phyloP scores from a whole-genome alignment of 225 moss, liverwort and hornwort genomes.

The Bryoerythrophyllum caledonicum region DNA sequence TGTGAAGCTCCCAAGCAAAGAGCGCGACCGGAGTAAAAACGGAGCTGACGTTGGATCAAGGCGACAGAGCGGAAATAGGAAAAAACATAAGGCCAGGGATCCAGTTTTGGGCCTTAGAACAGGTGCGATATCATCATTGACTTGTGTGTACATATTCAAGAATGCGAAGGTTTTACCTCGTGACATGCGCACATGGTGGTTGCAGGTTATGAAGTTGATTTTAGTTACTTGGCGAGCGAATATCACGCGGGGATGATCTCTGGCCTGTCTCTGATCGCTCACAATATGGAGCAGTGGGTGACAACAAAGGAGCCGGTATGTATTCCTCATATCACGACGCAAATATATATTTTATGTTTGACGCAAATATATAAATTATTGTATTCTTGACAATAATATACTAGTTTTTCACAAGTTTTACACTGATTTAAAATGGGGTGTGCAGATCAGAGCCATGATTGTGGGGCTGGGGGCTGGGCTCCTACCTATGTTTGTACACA shows the following conservation, averaged over 20 bases:
- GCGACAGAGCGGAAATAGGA: constrained; percentile 64
- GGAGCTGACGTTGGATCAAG: constrained; percentile 34
- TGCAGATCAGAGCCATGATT: constrained; percentile 75
- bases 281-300: constrained; percentile 68
- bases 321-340: not conserved
- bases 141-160: not conserved
- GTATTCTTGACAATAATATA: no score
- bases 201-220: constrained; percentile 66
- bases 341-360: not conserved
- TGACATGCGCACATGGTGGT: not conserved
- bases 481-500: constrained; percentile 93
- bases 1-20: constrained; percentile 32
- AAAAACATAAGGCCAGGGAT: constrained; percentile 56
- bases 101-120: constrained; percentile 15
- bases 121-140: constrained; percentile 20
- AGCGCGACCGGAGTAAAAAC: constrained; percentile 34
- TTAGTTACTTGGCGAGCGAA: constrained; percentile 83
- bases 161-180: not conserved
- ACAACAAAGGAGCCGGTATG: constrained; percentile 65
- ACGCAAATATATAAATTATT: no score
- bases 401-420: no score
- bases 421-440: not conserved
- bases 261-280: constrained; percentile 73
- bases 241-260: constrained; percentile 91
- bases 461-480: constrained; percentile 95